Base-by-base conservation (phyloP, 306 rosid species). In the Trifolium dubium region DNA sequence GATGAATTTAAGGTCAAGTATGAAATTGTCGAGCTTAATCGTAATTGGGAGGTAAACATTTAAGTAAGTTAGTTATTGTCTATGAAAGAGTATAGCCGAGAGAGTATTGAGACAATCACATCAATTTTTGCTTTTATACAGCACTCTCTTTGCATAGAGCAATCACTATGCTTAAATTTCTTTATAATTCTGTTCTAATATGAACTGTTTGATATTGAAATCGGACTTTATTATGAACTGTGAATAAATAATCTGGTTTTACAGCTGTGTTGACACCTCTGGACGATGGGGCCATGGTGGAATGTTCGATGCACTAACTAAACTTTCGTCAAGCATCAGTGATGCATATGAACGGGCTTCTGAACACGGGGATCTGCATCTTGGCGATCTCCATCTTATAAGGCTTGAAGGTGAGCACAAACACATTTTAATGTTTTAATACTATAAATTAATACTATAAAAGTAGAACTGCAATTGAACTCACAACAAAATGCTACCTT, bases 231-330 rank as follows among this genome's bases (percentile, higher is more conserved):
- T 58, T 12, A 68, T 73, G 58, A 43, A 47, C 73, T 41, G 17
- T 32, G 64, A 54, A 73, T 59, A 32, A 51, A 2, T 58, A 50
- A 43, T 41, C 18, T 72, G 50, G 54, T 80, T 84, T 79, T 35
- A 8, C 83, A 91, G 98, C 71, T 91, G 97, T 67, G 88, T 91
- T 75, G 98, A 94, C 75, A 88, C 81, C 79, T 94, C 97, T 40
- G 98, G 98, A 70, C 87, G 71, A 65, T 94, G 98, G 98, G 98
- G 98, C 67, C 81, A 5, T 50, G 98, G 98, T 43, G 97, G 98
- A 49, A 88, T 94, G 98, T 91, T 94, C 75, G 84, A 86, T 84
- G 96, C 96, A 63, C 80, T 94, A 74, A 63, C 76, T 78, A 94
- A 80, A 81, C 86, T 94, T 75, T 94, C 95, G 67, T 43, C 76